These are phyloP conservation scores for Senna tora DNA, from an alignment of 306 rosid genomes.

Conservation along the genomic window DNA sequence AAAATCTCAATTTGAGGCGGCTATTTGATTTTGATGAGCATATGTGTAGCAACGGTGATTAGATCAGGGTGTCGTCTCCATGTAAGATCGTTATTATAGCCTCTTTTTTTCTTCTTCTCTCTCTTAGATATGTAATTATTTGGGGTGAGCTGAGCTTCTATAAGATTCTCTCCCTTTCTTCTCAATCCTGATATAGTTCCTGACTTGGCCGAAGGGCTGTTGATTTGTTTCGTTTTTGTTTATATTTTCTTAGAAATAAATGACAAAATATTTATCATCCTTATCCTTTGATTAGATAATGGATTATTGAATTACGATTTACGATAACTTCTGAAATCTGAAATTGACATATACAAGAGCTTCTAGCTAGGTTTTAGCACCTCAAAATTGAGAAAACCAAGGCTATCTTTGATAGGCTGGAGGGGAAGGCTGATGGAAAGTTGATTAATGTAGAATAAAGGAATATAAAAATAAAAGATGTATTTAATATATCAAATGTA, in stretches of 20 bases:
- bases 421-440: too few species aligned
- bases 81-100: conserved; percentile 18
- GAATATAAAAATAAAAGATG: too few species aligned
- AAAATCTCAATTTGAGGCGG: conserved; percentile 2
- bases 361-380: not conserved
- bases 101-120: not conserved
- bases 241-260: conserved; percentile 47
- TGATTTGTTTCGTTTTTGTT: conserved; percentile 41
- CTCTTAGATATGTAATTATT: conserved; percentile 26
- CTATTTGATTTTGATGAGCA: conserved; percentile 5
- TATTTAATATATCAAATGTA: too few species aligned
- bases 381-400: not conserved
- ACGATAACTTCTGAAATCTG: not conserved
- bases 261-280: not conserved
- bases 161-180: not conserved
- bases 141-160: not conserved
- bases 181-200: not conserved
- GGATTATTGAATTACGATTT: not conserved
- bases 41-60: conserved; percentile 20
- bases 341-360: not conserved
- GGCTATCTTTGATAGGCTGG: too few species aligned
- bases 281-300: not conserved
- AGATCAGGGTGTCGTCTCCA: conserved; percentile 13
- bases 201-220: conserved; percentile 37
- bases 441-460: too few species aligned